Evolutionary conservation across 345 rosid genomes (phyloP), one percentile per base, ranked within the genome.

Genomic region (Camelina laxa): DNA sequence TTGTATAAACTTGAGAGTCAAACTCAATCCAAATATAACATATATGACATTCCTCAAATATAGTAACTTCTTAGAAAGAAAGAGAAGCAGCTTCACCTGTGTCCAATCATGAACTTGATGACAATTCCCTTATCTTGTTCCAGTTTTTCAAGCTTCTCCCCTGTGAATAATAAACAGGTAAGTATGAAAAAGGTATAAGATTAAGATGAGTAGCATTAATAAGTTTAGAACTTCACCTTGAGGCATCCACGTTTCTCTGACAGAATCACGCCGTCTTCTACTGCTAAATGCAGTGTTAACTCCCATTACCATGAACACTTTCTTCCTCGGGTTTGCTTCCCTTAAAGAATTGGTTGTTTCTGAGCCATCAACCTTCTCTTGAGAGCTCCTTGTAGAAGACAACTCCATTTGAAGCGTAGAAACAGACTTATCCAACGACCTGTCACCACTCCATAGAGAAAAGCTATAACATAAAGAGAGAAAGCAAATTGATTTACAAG

Each of bases 201-300:
- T 36, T 60, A 42, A 59, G 9, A 35, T 55, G 39, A 55, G 53
- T 12, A 31, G 9, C 48, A 49, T 14, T 10, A 51, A 50, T 10
- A 51, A 50, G 20, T 24, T 12, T 22, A 15, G 2, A 58, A 55
- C 54, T 39, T 58, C 56, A 95, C 98, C 99, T 84, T 82, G 99
- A 76, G 99, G 99, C 99, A 96, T 92, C 99, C 99, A 96, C 16
- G 98, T 96, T 81, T 81, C 96, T 79, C 99, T 80, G 39, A 96
- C 85, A 11, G 98, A 92, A 83, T 96, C 99, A 57, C 97, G 99
- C 67, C 99, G 87, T 87, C 79, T 96, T 78, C 99, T 85, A 80
- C 98, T 91, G 67, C 99, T 95, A 82, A 95, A 95, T 59, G 97
- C 98, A 4, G 99, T 92, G 38, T 95, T 95, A 41, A 95, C 85